A percentile compares a stretch with the other conserved stretches of the same genome.
Evolutionary conservation across 75 land plant genomes (phyloP).

Genomic region (Ceratopteris richardii): DNA sequence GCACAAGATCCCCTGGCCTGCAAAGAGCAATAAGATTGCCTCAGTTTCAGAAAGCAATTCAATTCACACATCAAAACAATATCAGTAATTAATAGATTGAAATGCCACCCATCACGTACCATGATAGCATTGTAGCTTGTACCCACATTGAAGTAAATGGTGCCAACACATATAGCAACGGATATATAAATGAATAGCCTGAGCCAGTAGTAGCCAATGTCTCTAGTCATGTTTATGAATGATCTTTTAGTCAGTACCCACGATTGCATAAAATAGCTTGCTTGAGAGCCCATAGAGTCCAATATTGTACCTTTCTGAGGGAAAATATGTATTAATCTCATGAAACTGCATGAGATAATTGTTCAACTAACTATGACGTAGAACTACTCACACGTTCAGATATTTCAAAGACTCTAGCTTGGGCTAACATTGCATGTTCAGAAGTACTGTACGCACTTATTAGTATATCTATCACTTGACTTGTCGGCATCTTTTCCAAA

Average conservation of each 20-base stretch:
- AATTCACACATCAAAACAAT: not conserved
- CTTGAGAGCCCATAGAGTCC: conserved; percentile 82
- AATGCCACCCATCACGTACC: conserved; percentile 29
- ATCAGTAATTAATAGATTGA: not conserved
- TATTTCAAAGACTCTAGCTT: conserved; percentile 6
- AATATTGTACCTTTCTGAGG: conserved; percentile 76
- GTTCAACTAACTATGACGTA: too few species aligned
- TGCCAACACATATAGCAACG: conserved; percentile 87
- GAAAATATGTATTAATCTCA: not conserved
- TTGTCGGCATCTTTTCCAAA: conserved; percentile 5
- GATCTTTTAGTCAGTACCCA: conserved; percentile 68
- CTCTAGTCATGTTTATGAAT: conserved; percentile 90
- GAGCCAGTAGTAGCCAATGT: conserved; percentile 96
- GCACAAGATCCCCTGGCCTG: conserved; percentile 94
- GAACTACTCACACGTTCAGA: conserved; percentile 3
- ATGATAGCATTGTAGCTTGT: conserved; percentile 67
- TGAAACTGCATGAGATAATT: too few species aligned
- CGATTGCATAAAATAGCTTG: conserved; percentile 82
- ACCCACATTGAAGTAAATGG: conserved; percentile 76
- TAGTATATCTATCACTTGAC: conserved; percentile 8
- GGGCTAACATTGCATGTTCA: conserved; percentile 3
- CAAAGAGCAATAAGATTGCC: not conserved
- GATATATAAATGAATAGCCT: conserved; percentile 86
- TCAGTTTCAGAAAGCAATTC: not conserved
- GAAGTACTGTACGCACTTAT: conserved; percentile 1